Evolutionary conservation across 805 yeast genomes (phyloP), one percentile per base, ranked within the genome.

Genomic region (Allodekkera sacchari): DNA sequence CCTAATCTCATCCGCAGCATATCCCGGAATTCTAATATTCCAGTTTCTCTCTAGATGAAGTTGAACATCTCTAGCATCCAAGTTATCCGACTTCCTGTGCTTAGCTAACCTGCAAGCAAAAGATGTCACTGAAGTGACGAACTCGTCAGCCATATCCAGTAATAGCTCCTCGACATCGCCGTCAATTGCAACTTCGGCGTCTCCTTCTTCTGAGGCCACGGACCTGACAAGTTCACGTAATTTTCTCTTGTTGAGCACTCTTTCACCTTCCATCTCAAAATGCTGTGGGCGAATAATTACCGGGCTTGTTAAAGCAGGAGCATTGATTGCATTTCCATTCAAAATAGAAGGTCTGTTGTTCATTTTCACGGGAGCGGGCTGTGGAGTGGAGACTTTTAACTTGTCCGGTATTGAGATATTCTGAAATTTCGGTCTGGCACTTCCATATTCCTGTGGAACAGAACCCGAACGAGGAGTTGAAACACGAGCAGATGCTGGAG

Each of bases 81-180:
- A 63, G 22, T 80, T 72, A 38, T 89, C 95, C 6, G 84, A 74
- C 50, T 83, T 85, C 45, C 99, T 71, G 52, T 89, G 96, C 53
- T 92, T 92, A 15, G 99, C 97, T 42, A 92, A 65, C 33, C 94
- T 72, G 52, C 97, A 89, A 1, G 97, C 95, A 62, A 92, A 92
- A 3, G 85, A 67, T 0, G 96, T 87, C 3, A 94, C 95, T 29
- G 83, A 78, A 6, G 82, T 72, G 11, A 92, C 92, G 51, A 92
- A 92, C 51, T 92, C 97, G 56, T 92, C 99, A 0, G 98, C 96
- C 29, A 92, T 61, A 55, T 92, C 98, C 27, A 92, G 64, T 22
- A 92, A 60, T 24, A 92, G 61, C 45, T 89, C 97, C 55, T 88
- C 96, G 12, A 85, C 95, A 56, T 92, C 96, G 18, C 96, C 97